Conservation (phyloP, 106 monocot genomes). For the Apostasia shenzhenica region DNA sequence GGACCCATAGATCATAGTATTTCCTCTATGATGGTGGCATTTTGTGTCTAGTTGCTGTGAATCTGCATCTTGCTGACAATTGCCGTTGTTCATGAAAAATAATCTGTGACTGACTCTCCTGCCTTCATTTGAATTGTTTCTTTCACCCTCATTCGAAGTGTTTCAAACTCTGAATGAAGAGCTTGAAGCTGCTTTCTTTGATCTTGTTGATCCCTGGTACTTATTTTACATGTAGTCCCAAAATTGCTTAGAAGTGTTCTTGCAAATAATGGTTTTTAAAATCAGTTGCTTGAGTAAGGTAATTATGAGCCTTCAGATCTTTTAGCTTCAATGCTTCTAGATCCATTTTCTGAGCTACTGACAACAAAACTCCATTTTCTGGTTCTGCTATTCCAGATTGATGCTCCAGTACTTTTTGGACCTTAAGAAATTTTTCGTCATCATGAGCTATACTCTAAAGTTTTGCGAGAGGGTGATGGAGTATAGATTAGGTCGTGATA, state of each 20-base stretch:
- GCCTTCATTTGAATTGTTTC: too few species aligned
- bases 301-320: conserved; percentile 2
- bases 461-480: too few species aligned
- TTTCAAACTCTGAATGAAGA: not conserved
- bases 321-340: conserved; percentile 4
- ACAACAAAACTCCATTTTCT: too few species aligned
- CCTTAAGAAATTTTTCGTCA: too few species aligned
- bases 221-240: conserved; percentile 6
- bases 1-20: not conserved
- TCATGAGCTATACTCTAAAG: too few species aligned
- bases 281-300: conserved; percentile 1
- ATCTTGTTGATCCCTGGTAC: conserved; percentile 5
- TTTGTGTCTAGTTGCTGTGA: not conserved
- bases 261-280: conserved; percentile 3
- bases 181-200: conserved; percentile 11
- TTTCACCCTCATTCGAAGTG: too few species aligned
- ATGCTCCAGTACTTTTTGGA: too few species aligned
- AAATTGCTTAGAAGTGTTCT: not conserved
- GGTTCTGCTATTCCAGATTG: too few species aligned
- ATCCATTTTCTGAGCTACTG: not conserved
- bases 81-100: not conserved
- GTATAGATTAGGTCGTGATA: too few species aligned
- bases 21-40: not conserved
- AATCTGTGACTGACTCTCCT: too few species aligned
- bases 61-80: not conserved